Conservation (phyloP, 1,284 basidiomycete species). For the Cystobasidium pallidum region DNA sequence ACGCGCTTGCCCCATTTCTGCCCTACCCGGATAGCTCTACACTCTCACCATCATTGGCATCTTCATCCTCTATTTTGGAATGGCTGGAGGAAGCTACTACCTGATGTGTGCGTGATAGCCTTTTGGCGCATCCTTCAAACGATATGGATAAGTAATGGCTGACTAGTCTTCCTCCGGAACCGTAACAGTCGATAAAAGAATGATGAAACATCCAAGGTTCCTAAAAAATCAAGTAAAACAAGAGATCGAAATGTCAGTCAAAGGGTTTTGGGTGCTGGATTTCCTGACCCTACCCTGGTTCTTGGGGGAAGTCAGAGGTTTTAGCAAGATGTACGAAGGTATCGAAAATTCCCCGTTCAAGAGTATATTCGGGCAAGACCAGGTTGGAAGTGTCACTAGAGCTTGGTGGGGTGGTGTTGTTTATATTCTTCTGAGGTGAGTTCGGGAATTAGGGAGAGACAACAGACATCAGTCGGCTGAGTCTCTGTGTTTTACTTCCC, state of each 20-base stretch:
- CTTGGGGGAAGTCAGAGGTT: conserved; percentile 85
- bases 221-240: conserved; percentile 80
- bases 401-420: conserved; percentile 55
- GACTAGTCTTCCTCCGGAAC: conserved; percentile 48
- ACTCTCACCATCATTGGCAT: conserved; percentile 71
- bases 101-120: conserved; percentile 76
- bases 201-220: conserved; percentile 94
- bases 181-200: conserved; percentile 89
- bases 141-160: too few species aligned
- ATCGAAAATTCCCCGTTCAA: conserved; percentile 62
- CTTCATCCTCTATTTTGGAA: conserved; percentile 68
- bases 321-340: conserved; percentile 76
- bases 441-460: background rate
- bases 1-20: background rate
- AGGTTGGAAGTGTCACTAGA: conserved; percentile 60
- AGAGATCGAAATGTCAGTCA: conserved; percentile 78
- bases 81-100: conserved; percentile 80
- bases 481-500: background rate
- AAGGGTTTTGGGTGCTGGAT: conserved; percentile 76
- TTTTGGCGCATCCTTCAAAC: too few species aligned
- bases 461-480: too few species aligned
- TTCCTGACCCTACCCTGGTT: conserved; percentile 91
- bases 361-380: background rate
- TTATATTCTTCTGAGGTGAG: conserved; percentile 55
- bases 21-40: conserved; percentile 62